Evolutionary conservation across 768 basidiomycete species (phyloP).

Genomic region (Sporobolomyces roseus): DNA sequence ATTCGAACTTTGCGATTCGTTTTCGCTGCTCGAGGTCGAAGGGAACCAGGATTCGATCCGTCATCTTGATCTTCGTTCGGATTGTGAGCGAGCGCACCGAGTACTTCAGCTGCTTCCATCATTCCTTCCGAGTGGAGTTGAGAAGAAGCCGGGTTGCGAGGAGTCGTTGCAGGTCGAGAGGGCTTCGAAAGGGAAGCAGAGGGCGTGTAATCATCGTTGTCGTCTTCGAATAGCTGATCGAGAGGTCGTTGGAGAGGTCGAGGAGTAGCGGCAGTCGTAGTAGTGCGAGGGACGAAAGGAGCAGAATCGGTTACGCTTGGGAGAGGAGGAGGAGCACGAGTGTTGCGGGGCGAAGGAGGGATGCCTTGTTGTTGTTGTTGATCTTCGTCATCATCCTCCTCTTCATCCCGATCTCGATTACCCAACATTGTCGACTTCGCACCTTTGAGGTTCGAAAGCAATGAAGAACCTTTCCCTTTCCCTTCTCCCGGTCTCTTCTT

Average conservation of each 20-base stretch:
- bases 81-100: constrained; percentile 35
- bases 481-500: constrained; percentile 51
- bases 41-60: background rate
- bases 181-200: background rate
- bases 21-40: constrained; percentile 17
- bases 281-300: background rate
- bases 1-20: constrained; percentile 30
- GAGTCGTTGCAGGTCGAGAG: background rate
- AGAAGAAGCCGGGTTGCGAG: background rate
- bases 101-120: constrained; percentile 43
- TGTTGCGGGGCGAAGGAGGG: constrained; percentile 2
- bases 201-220: background rate
- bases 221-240: constrained; percentile 16
- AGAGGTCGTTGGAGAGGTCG: background rate
- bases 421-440: constrained; percentile 26
- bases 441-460: constrained; percentile 66
- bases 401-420: constrained; percentile 39
- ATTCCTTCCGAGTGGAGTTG: constrained; percentile 35
- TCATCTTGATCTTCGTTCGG: background rate
- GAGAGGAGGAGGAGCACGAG: constrained; percentile 11
- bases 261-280: background rate
- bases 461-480: constrained; percentile 72
- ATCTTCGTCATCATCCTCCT: constrained; percentile 31
- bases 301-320: background rate
- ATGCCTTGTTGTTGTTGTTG: too few relatives aligned